Conservation (phyloP, 2,329 filamentous ascomycete species). For the Diplocarpon rosae region DNA sequence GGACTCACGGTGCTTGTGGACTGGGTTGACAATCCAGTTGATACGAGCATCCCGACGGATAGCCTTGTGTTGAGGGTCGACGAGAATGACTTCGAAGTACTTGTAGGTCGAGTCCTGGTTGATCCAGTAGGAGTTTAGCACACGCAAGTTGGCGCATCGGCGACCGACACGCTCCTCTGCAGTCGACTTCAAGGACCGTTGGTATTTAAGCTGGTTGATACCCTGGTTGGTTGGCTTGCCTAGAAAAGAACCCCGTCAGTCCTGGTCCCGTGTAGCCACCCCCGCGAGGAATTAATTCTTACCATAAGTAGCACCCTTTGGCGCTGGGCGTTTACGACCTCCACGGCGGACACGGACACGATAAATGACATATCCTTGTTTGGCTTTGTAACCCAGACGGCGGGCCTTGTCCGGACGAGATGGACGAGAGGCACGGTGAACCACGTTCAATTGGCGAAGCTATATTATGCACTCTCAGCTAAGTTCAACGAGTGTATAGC, state of each 20-base stretch:
- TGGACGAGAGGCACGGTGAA: conserved; percentile 96
- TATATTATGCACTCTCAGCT: conserved; percentile 99
- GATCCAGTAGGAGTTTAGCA: conserved; percentile 99
- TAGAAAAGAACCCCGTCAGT: conserved; percentile 31
- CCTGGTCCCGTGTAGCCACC: neutral
- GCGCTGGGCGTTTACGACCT: conserved; percentile 92
- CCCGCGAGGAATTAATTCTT: conserved; percentile 30
- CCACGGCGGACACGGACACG: conserved; percentile 95
- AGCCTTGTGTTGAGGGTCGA: conserved; percentile 99
- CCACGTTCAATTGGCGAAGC: conserved; percentile 99
- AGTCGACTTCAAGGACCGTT: conserved; percentile 94
- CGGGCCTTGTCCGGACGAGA: conserved; percentile 99
- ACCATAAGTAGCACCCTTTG: conserved; percentile 99
- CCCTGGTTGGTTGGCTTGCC: conserved; percentile 99
- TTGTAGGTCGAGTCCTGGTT: conserved; percentile 99
- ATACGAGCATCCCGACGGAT: conserved; percentile 98
- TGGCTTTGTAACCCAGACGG: conserved; percentile 99
- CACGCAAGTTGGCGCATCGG: conserved; percentile 96
- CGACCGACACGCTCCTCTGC: conserved; percentile 99
- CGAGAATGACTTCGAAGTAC: conserved; percentile 99
- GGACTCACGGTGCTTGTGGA: conserved; percentile 99
- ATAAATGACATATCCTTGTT: conserved; percentile 99
- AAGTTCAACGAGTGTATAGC: conserved; percentile 99
- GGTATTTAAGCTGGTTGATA: conserved; percentile 99
- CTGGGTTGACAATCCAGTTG: conserved; percentile 99